Percentiles rank a stretch among this genome's conserved stretches.
Evolutionary conservation across 2,329 filamentous ascomycete genomes (phyloP).

Genomic region (Tolypocladium tropicale): DNA sequence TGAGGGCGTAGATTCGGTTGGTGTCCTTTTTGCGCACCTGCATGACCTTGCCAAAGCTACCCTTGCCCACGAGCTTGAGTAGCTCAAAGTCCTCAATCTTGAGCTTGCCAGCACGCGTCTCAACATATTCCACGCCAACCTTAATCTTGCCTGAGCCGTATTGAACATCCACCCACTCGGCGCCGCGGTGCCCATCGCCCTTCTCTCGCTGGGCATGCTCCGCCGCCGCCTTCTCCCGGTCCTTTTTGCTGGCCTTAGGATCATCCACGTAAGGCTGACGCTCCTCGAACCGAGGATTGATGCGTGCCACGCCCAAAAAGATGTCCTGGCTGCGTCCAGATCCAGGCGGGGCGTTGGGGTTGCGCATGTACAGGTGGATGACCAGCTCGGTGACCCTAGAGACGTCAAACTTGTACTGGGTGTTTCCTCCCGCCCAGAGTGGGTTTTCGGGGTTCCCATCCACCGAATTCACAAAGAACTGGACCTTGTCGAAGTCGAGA

Average conservation of each 20-base stretch:
- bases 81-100: constrained; percentile 96
- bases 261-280: constrained; percentile 61
- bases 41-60: constrained; percentile 99
- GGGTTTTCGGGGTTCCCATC: constrained; percentile 91
- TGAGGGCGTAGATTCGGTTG: constrained; percentile 92
- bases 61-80: constrained; percentile 95
- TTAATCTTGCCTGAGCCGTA: constrained; percentile 84
- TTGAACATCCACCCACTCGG: constrained; percentile 83
- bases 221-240: constrained; percentile 65
- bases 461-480: constrained; percentile 96
- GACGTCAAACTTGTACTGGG: constrained; percentile 99
- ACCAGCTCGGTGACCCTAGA: constrained; percentile 86
- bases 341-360: constrained; percentile 76
- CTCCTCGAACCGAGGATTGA: constrained; percentile 90
- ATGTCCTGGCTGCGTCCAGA: constrained; percentile 91
- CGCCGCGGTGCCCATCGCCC: constrained; percentile 53
- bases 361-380: constrained; percentile 88
- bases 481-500: constrained; percentile 96
- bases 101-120: constrained; percentile 79
- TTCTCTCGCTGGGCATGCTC: constrained; percentile 49
- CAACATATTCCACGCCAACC: constrained; percentile 89
- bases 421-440: constrained; percentile 92
- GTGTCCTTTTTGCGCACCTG: constrained; percentile 98
- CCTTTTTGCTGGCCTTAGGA: constrained; percentile 76
- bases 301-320: constrained; percentile 81